Conservation (phyloP, 192 early-diverging fungal species). For the Thoreauomyces humboldtii region DNA sequence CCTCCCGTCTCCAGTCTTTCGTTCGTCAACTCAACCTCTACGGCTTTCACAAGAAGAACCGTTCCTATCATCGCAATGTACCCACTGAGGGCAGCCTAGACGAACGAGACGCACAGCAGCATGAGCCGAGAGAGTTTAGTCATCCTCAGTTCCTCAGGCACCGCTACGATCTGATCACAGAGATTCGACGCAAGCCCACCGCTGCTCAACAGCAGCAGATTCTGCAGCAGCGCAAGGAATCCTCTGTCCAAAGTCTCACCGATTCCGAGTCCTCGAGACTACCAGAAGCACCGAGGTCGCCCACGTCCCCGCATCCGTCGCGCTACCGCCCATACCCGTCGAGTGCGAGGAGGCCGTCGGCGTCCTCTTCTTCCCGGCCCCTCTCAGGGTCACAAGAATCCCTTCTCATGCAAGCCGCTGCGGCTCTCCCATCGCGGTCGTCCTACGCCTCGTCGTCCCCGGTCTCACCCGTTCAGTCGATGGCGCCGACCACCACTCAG, state of each 20-base stretch:
- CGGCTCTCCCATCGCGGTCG: background rate
- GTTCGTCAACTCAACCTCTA: slow-evolving; percentile 94
- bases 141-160: slow-evolving; percentile 36
- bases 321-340: background rate
- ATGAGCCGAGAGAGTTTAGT: slow-evolving; percentile 35
- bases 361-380: background rate
- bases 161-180: slow-evolving; percentile 22
- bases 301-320: background rate
- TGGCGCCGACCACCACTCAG: background rate
- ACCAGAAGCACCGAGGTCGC: background rate
- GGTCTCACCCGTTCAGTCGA: no score
- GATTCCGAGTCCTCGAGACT: background rate
- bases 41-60: slow-evolving; percentile 84
- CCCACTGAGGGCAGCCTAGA: background rate
- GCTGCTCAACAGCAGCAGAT: slow-evolving; percentile 12
- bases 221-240: slow-evolving; percentile 6
- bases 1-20: no score
- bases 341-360: background rate
- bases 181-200: slow-evolving; percentile 31
- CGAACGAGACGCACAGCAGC: slow-evolving; percentile 20
- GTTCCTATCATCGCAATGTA: slow-evolving; percentile 30
- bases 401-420: background rate
- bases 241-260: background rate
- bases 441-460: background rate
- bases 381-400: background rate